These are phyloP conservation scores for Alternaria brassicicola DNA, from an alignment of 2,329 filamentous ascomycete species.

Conservation along the genomic window DNA sequence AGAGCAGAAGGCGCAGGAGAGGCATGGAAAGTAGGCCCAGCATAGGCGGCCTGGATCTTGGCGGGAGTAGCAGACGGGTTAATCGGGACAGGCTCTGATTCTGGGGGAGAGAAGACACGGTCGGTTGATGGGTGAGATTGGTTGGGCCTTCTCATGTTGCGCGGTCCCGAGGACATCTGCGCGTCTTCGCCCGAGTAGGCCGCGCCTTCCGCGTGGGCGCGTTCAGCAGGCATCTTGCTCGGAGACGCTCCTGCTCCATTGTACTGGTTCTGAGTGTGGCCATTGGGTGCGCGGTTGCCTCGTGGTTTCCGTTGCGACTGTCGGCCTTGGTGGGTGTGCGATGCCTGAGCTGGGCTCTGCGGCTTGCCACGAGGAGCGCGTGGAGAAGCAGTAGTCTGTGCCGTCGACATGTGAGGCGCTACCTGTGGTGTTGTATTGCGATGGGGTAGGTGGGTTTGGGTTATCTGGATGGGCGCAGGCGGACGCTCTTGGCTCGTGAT, in stretches of 20 bases:
- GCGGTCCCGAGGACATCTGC: conserved; percentile 29
- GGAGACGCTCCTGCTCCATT: conserved; percentile 22
- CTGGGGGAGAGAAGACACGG: conserved; percentile 35
- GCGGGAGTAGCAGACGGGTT: conserved; percentile 38
- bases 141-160: conserved; percentile 40
- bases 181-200: conserved; percentile 39
- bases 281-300: conserved; percentile 42
- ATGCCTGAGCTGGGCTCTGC: conserved; percentile 38
- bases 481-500: conserved; percentile 25
- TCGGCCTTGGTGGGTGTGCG: conserved; percentile 34
- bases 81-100: conserved; percentile 31
- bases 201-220: conserved; percentile 33
- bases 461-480: conserved; percentile 38
- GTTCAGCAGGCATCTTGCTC: conserved; percentile 20
- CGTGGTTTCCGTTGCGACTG: conserved; percentile 38
- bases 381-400: conserved; percentile 41
- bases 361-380: conserved; percentile 42
- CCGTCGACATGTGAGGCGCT: conserved; percentile 41
- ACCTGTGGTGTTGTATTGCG: conserved; percentile 3
- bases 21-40: conserved; percentile 91
- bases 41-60: conserved; percentile 68
- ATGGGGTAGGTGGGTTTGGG: conserved; percentile 18
- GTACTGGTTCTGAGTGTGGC: conserved; percentile 33
- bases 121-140: conserved; percentile 39
- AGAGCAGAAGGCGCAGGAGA: conserved; percentile 90